Evolutionary conservation across 495 filamentous ascomycete species (phyloP), one percentile per base, ranked within the genome.

Genomic region (Aspergillus olivimuriae): DNA sequence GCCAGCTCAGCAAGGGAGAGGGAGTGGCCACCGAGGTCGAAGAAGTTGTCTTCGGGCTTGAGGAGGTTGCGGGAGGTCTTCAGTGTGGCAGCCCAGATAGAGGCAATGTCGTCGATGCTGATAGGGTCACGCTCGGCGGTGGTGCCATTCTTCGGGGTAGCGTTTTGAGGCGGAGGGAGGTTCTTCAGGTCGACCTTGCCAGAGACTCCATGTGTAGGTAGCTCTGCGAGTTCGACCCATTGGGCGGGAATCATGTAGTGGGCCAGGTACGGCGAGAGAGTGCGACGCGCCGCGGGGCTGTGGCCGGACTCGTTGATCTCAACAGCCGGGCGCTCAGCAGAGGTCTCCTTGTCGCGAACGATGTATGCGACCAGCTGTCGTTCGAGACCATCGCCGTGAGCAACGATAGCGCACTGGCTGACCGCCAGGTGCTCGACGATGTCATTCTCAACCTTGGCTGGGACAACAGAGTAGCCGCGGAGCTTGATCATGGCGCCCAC

Each of bases 401-500:
- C 71, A 28, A 76, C 61, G 0, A 86, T 75, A 4, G 72, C 76
- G 42, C 80, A 82, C 17, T 72, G 69, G 4, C 69, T 70, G 26
- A 84, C 78, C 15, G 78, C 81, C 23, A 86, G 60, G 42, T 78
- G 61, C 36, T 70, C 65, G 44, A 75, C 68, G 36, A 84, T 81
- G 0, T 76, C 74, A 54, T 75, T 80, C 51, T 78, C 84, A 26
- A 95, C 83, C 60, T 96, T 91, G 3, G 76, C 78, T 5, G 91
- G 73, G 22, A 90, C 87, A 4, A 90, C 78, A 6, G 86, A 75
- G 47, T 89, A 81, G 2, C 88, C 88, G 17, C 87, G 77, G 19
- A 94, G 68, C 51, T 92, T 94, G 53, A 90, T 78, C 68, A 90
- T 88, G 0, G 77, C 75, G 1, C 74, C 72, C 10, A 95, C 82